Evolutionary conservation across 2,329 filamentous ascomycete species (phyloP).

Genomic region (Rutstroemia sp.): DNA sequence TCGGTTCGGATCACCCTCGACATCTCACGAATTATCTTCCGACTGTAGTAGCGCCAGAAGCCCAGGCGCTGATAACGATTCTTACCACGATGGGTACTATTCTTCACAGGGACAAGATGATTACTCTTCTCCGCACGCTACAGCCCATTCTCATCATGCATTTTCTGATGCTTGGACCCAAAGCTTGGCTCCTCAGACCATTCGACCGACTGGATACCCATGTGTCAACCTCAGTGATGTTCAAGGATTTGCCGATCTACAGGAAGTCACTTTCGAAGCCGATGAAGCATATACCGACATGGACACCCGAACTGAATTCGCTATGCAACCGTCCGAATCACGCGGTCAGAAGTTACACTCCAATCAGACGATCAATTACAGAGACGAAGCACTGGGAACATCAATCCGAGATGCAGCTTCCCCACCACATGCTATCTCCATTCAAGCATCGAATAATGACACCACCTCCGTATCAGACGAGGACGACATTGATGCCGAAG

Average conservation of each 20-base stretch:
- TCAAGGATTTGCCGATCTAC: constrained; percentile 20
- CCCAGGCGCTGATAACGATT: constrained; percentile 17
- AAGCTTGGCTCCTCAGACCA: not conserved
- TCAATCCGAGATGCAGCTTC: constrained; percentile 21
- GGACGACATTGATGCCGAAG: constrained; percentile 13
- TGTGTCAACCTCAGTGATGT: constrained; percentile 25
- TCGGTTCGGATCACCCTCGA: constrained; percentile 19
- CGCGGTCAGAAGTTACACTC: not conserved
- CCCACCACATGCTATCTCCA: constrained; percentile 6
- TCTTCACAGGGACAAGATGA: constrained; percentile 15
- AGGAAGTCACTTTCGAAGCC: constrained; percentile 15
- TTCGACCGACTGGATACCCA: constrained; percentile 1
- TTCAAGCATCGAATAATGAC: constrained; percentile 6
- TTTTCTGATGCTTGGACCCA: constrained; percentile 7
- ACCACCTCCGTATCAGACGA: constrained; percentile 11
- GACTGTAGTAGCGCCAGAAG: constrained; percentile 18
- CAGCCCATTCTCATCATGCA: constrained; percentile 8
- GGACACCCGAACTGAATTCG: constrained; percentile 8
- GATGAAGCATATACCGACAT: constrained; percentile 18
- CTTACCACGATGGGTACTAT: constrained; percentile 12
- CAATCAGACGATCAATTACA: constrained; percentile 2
- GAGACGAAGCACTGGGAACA: constrained; percentile 21
- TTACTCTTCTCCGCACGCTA: constrained; percentile 1
- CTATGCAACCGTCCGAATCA: not conserved
- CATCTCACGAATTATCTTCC: constrained; percentile 19